A percentile compares a stretch with the other conserved stretches of the same genome.
Conservation (phyloP, 129 eudicot species). For the Ambrosia trifida region DNA sequence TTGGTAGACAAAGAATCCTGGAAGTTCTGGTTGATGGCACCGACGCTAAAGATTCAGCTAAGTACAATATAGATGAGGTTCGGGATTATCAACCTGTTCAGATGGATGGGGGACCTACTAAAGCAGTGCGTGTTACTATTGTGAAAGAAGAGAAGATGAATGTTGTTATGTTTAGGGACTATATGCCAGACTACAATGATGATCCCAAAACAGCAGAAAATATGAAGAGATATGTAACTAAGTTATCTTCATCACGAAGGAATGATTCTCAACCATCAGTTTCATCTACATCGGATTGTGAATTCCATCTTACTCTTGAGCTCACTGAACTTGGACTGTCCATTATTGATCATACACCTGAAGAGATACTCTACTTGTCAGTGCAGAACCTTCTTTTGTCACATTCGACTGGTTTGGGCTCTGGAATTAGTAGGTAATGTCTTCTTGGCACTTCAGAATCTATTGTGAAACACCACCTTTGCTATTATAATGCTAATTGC, state of each 20-base stretch:
- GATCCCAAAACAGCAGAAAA: slow-evolving; percentile 16
- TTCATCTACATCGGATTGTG: slow-evolving; percentile 46
- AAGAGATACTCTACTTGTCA: slow-evolving; percentile 88
- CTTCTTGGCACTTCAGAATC: background rate
- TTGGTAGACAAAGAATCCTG: slow-evolving; percentile 73
- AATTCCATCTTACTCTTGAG: slow-evolving; percentile 84
- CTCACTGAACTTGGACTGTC: slow-evolving; percentile 88
- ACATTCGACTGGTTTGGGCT: slow-evolving; percentile 88
- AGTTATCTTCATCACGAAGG: slow-evolving; percentile 41
- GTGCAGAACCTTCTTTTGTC: slow-evolving; percentile 78
- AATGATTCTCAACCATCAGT: slow-evolving; percentile 44
- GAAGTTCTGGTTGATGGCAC: slow-evolving; percentile 73
- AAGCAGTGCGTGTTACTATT: slow-evolving; percentile 65
- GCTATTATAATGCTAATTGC: slow-evolving; percentile 11
- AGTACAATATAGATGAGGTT: slow-evolving; percentile 81
- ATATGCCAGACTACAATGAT: slow-evolving; percentile 63
- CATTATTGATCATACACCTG: slow-evolving; percentile 95
- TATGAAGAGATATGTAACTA: slow-evolving; percentile 22
- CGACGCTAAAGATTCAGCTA: slow-evolving; percentile 49
- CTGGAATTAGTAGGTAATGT: slow-evolving; percentile 85
- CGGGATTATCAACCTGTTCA: slow-evolving; percentile 66
- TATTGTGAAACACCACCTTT: background rate
- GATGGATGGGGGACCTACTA: slow-evolving; percentile 58
- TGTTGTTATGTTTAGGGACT: slow-evolving; percentile 80
- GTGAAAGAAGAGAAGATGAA: slow-evolving; percentile 80